A percentile compares a stretch with the other conserved stretches of the same genome.
Conservation (phyloP, 2,329 filamentous ascomycete genomes). For the Saccharata proteae region DNA sequence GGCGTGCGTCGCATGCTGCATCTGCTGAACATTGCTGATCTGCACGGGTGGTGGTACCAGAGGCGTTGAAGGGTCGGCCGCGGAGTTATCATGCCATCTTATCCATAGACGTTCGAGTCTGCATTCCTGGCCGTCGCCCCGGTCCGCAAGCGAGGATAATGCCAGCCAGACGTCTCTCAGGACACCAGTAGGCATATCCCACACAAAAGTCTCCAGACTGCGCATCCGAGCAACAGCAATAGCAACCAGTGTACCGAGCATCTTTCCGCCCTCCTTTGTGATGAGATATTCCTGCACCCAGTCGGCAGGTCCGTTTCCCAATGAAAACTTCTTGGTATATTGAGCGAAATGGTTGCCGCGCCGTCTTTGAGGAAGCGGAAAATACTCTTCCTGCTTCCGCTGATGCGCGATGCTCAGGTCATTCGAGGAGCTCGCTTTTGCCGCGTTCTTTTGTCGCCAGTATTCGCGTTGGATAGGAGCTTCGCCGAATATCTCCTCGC, state of each 20-base stretch:
- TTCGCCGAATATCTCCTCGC: slow-evolving; percentile 48
- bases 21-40: slow-evolving; percentile 5
- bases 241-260: slow-evolving; percentile 74
- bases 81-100: slow-evolving; percentile 68
- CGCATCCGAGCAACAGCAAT: slow-evolving; percentile 70
- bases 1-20: slow-evolving; percentile 17
- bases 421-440: background rate
- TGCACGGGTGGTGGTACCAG: slow-evolving; percentile 24
- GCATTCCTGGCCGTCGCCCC: slow-evolving; percentile 46
- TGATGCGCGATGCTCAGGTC: slow-evolving; percentile 7
- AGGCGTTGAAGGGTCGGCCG: slow-evolving; percentile 27
- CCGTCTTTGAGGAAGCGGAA: slow-evolving; percentile 31
- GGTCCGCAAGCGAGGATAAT: slow-evolving; percentile 56
- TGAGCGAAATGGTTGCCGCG: slow-evolving; percentile 65
- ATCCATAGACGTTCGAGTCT: slow-evolving; percentile 67
- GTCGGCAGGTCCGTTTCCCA: slow-evolving; percentile 67
- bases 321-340: slow-evolving; percentile 69
- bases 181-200: slow-evolving; percentile 84
- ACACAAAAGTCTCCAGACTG: slow-evolving; percentile 69
- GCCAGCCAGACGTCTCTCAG: slow-evolving; percentile 71
- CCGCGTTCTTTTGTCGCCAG: slow-evolving; percentile 11
- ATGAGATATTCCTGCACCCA: slow-evolving; percentile 77
- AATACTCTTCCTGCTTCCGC: slow-evolving; percentile 14
- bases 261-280: slow-evolving; percentile 72
- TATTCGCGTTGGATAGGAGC: slow-evolving; percentile 28